phyloP scores from a whole-genome alignment of 2,329 filamentous ascomycete species.

The Penicillium occitanis region DNA sequence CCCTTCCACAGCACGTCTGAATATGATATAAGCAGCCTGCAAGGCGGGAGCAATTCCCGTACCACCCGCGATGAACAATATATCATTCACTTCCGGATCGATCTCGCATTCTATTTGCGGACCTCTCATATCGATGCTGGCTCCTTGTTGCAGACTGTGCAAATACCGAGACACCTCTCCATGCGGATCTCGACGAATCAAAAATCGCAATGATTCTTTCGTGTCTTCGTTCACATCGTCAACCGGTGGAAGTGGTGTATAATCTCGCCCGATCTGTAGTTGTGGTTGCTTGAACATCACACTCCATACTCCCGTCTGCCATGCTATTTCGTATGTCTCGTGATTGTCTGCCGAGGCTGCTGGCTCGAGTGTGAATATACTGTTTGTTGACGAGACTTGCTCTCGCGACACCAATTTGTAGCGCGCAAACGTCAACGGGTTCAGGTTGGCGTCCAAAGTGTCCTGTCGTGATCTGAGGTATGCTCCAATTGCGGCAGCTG shows the following conservation, averaged over 20 bases:
- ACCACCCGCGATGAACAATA: slow-evolving; percentile 86
- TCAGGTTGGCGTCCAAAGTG: slow-evolving; percentile 31
- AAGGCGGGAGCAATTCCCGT: slow-evolving; percentile 90
- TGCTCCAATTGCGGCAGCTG: slow-evolving; percentile 39
- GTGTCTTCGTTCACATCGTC: slow-evolving; percentile 28
- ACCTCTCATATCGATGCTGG: slow-evolving; percentile 72
- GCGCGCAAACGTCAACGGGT: slow-evolving; percentile 41
- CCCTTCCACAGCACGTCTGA: slow-evolving; percentile 31
- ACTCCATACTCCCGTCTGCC: slow-evolving; percentile 72
- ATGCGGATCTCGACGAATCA: slow-evolving; percentile 73
- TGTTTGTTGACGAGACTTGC: slow-evolving; percentile 48
- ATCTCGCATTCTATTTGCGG: slow-evolving; percentile 69
- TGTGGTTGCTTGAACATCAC: slow-evolving; percentile 94
- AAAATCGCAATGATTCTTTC: slow-evolving; percentile 59
- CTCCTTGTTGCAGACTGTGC: slow-evolving; percentile 61
- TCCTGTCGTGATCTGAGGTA: slow-evolving; percentile 35
- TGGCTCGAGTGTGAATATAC: slow-evolving; percentile 47
- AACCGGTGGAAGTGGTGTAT: slow-evolving; percentile 77
- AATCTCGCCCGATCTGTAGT: slow-evolving; percentile 85
- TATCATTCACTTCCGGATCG: slow-evolving; percentile 54
- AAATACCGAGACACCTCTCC: slow-evolving; percentile 88
- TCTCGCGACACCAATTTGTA: slow-evolving; percentile 46
- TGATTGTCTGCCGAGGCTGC: slow-evolving; percentile 34
- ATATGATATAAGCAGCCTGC: slow-evolving; percentile 69
- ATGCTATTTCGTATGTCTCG: slow-evolving; percentile 49